Evolutionary conservation across 192 early-diverging fungal genomes (phyloP).

Genomic region (Pilaira anomala): DNA sequence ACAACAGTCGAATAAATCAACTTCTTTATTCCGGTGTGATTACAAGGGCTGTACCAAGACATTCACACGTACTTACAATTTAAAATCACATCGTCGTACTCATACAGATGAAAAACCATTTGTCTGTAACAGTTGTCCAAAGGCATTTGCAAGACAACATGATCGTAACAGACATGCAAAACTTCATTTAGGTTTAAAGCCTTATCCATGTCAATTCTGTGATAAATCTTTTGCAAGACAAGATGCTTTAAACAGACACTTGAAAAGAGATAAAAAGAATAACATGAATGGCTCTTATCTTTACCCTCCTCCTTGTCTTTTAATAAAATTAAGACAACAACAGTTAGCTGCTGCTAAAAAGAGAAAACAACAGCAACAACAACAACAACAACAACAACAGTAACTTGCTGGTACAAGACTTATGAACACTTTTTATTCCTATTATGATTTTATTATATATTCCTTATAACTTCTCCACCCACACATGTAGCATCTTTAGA

Average conservation of each 20-base stretch:
- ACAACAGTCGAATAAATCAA: not conserved
- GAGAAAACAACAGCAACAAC: no score
- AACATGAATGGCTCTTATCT: not conserved
- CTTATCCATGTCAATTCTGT: slow-evolving; percentile 65
- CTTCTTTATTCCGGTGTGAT: slow-evolving; percentile 13
- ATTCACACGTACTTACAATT: slow-evolving; percentile 67
- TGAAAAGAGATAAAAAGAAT: slow-evolving; percentile 48
- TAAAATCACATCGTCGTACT: slow-evolving; percentile 63
- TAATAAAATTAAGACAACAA: not conserved
- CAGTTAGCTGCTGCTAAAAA: not conserved
- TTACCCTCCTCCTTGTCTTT: not conserved
- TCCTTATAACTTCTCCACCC: no score
- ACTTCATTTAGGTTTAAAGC: slow-evolving; percentile 72
- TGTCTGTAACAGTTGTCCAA: slow-evolving; percentile 60
- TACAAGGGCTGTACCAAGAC: slow-evolving; percentile 43
- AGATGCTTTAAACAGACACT: slow-evolving; percentile 69
- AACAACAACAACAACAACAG: no score
- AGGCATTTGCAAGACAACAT: slow-evolving; percentile 78
- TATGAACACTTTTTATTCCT: no score
- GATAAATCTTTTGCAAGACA: slow-evolving; percentile 69
- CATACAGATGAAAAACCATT: slow-evolving; percentile 68
- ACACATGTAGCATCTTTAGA: no score
- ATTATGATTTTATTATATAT: no score
- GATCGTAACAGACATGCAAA: slow-evolving; percentile 83
- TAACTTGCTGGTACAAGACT: no score